Base-by-base conservation (phyloP, 2,329 filamentous ascomycete genomes). In the Colletotrichum orbiculare region DNA sequence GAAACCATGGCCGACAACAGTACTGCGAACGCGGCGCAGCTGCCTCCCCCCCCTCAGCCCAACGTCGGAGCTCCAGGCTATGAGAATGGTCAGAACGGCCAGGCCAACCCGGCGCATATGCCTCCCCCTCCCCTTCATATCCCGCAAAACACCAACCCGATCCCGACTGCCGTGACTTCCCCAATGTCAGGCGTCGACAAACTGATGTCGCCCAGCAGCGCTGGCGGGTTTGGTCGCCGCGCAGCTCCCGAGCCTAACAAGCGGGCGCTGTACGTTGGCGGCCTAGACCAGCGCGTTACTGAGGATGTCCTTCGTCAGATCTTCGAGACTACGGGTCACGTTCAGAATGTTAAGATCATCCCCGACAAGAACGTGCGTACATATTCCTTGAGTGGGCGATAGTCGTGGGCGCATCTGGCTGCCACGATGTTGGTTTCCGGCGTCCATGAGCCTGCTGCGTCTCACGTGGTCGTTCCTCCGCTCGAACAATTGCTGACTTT, bases 291-390 rank as follows among this genome's bases (percentile, higher is more conserved):
- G 73, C 89, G 96, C 70, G 95, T 98, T 68, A 97, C 95, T 38
- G 95, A 98, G 80, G 95, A 98, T 76, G 93, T 98, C 61, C 81
- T 98, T 78, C 93, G 94, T 75, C 95, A 98, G 79, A 98, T 98
- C 73, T 99, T 99, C 75, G 96, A 99, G 84, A 99, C 96, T 7
- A 97, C 94, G 65, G 96, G 96, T 62, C 96, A 99, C 81, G 96
- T 99, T 69, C 91, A 97, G 81, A 97, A 93, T 75, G 96, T 99
- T 77, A 99, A 99, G 86, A 97, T 99, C 76, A 99, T 99, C 77
- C 96, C 96, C 56, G 96, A 99, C 85, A 99, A 99, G 87, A 99
- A 97, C 81, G 94, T 97, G 83, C 87, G 93, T 89, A 67, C 11
- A 17, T 38, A 34, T 37, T 17, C 37, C 17, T 9, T 35, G 38